Evolutionary conservation across 2,329 filamentous ascomycete genomes (phyloP).

Genomic region (Pyrenophora graminea): DNA sequence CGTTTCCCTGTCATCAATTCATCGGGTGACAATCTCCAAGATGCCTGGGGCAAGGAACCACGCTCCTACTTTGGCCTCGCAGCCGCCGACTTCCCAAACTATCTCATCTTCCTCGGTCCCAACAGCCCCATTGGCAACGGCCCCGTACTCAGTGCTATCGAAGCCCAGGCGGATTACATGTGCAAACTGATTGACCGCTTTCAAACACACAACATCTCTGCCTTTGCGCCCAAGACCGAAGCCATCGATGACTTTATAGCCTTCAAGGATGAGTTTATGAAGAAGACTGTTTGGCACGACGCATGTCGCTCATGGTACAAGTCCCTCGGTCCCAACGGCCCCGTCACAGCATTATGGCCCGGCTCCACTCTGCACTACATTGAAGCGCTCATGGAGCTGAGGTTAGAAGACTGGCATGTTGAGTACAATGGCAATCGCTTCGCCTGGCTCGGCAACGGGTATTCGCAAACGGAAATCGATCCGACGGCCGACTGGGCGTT

Average conservation of each 20-base stretch:
- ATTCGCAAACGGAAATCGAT: slow-evolving; percentile 42
- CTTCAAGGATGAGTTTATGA: slow-evolving; percentile 53
- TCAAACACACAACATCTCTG: slow-evolving; percentile 54
- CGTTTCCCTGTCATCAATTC: slow-evolving; percentile 52
- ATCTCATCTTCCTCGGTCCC: slow-evolving; percentile 49
- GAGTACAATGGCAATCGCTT: slow-evolving; percentile 46
- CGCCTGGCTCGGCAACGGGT: slow-evolving; percentile 47
- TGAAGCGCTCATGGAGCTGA: slow-evolving; percentile 52
- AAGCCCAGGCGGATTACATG: slow-evolving; percentile 57
- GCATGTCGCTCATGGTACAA: slow-evolving; percentile 53
- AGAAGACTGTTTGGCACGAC: slow-evolving; percentile 53
- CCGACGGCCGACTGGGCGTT: slow-evolving; percentile 43
- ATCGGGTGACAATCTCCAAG: slow-evolving; percentile 48
- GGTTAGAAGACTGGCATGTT: slow-evolving; percentile 55
- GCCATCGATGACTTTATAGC: slow-evolving; percentile 57
- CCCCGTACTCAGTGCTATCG: slow-evolving; percentile 50
- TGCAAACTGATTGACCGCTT: slow-evolving; percentile 56
- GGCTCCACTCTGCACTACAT: slow-evolving; percentile 57
- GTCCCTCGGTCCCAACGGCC: slow-evolving; percentile 37
- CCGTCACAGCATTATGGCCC: slow-evolving; percentile 50
- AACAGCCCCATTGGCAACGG: slow-evolving; percentile 51
- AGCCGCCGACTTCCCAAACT: slow-evolving; percentile 55
- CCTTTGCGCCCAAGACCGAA: slow-evolving; percentile 51
- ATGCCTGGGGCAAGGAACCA: slow-evolving; percentile 49
- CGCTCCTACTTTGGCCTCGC: slow-evolving; percentile 54